A percentile compares a stretch with the other conserved stretches of the same genome.
Evolutionary conservation across 2,329 filamentous ascomycete genomes (phyloP).

Genomic region (Thelonectria olida): DNA sequence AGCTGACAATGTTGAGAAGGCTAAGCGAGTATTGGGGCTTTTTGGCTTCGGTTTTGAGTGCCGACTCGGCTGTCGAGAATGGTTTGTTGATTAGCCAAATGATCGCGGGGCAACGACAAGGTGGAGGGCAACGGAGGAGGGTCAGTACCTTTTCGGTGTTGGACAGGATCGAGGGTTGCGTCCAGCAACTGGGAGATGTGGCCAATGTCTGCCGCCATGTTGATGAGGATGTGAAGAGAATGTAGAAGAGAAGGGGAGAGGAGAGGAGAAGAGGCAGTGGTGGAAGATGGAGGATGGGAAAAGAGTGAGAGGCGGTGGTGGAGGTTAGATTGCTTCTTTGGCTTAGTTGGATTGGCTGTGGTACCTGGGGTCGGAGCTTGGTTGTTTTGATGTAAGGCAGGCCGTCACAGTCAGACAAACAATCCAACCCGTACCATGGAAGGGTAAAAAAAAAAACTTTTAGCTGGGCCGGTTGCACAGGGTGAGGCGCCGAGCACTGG

Average conservation of each 20-base stretch:
- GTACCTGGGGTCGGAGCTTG: slow-evolving; percentile 27
- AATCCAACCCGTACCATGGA: background rate
- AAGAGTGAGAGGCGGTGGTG: slow-evolving; percentile 23
- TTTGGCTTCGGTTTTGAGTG: slow-evolving; percentile 80
- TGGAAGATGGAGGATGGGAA: slow-evolving; percentile 26
- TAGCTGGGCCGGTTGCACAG: background rate
- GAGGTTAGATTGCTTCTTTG: too few species aligned
- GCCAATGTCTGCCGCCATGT: slow-evolving; percentile 66
- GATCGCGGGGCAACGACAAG: slow-evolving; percentile 41
- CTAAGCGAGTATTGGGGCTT: slow-evolving; percentile 89
- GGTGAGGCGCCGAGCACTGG: background rate
- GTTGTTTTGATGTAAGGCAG: slow-evolving; percentile 5
- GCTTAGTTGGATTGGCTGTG: slow-evolving; percentile 7
- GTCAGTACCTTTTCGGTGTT: slow-evolving; percentile 85
- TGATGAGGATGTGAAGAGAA: slow-evolving; percentile 42
- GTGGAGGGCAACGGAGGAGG: slow-evolving; percentile 33
- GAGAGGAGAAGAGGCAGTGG: slow-evolving; percentile 15
- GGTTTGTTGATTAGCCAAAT: slow-evolving; percentile 48
- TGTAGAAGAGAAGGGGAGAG: slow-evolving; percentile 17
- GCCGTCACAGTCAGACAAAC: slow-evolving; percentile 7
- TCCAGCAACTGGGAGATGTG: slow-evolving; percentile 84
- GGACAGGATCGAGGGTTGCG: slow-evolving; percentile 86
- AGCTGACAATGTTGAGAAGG: slow-evolving; percentile 90
- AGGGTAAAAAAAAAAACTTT: slow-evolving; percentile 6
- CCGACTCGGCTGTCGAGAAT: slow-evolving; percentile 74